Percentiles rank a stretch among this genome's conserved stretches.
These are phyloP conservation scores for Canariomyces notabilis DNA, from an alignment of 2,329 filamentous ascomycete genomes.

Conservation along the genomic window DNA sequence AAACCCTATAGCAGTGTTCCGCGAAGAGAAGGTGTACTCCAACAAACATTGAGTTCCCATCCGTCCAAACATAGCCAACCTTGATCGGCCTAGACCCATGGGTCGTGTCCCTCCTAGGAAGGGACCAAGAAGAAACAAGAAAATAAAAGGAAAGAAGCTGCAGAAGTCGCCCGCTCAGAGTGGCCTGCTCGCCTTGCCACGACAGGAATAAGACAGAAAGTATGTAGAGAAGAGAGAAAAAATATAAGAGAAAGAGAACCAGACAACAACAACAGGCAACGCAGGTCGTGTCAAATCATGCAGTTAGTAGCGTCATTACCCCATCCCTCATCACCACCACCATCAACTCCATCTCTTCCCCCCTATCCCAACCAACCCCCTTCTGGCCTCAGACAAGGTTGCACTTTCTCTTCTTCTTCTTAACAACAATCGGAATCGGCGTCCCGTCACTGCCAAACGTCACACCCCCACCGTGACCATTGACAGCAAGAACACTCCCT, in stretches of 20 bases:
- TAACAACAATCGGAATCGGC: constrained; percentile 45
- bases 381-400: constrained; percentile 59
- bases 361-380: not conserved
- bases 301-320: constrained; percentile 15
- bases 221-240: not conserved
- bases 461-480: constrained; percentile 31
- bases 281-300: constrained; percentile 25
- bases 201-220: constrained; percentile 2
- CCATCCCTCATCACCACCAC: constrained; percentile 4
- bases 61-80: constrained; percentile 6
- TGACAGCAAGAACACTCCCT: constrained; percentile 21
- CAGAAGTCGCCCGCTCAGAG: not conserved
- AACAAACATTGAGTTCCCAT: constrained; percentile 10
- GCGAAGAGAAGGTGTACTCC: constrained; percentile 18
- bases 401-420: constrained; percentile 82
- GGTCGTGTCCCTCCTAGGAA: too few relatives aligned
- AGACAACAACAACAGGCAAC: constrained; percentile 4
- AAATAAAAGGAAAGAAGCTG: constrained; percentile 16
- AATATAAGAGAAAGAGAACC: constrained; percentile 2
- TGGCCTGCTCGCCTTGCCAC: not conserved
- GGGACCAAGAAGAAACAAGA: constrained; percentile 8
- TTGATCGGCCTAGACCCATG: too few relatives aligned
- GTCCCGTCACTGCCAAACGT: constrained; percentile 31
- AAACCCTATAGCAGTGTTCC: constrained; percentile 17
- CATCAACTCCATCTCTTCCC: constrained; percentile 7